Percentiles rank a stretch among this genome's conserved stretches.
phyloP scores from a whole-genome alignment of 495 filamentous ascomycete genomes.

The Tuber aestivum region DNA sequence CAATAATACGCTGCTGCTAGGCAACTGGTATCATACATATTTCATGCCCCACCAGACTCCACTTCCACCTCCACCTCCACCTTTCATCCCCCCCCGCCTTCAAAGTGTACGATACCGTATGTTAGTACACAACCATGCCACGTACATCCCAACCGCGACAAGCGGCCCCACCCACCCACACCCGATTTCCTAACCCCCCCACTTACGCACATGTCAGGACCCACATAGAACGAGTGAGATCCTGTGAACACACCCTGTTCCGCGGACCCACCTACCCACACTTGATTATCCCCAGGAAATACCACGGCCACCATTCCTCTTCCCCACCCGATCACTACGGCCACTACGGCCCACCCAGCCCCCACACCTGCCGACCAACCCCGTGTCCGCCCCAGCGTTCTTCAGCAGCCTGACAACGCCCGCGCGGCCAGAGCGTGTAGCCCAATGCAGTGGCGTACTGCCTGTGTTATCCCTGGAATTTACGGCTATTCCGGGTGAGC shows the following conservation, averaged over 20 bases:
- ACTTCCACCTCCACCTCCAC: background rate
- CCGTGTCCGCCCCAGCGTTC: background rate
- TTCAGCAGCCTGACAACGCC: background rate
- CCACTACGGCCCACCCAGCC: background rate
- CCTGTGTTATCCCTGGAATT: background rate
- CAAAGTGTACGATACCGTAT: background rate
- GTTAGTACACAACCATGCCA: background rate
- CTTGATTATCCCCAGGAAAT: background rate
- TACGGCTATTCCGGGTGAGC: background rate
- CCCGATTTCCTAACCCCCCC: background rate
- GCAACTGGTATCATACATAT: background rate
- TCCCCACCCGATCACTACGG: background rate
- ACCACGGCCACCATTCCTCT: background rate
- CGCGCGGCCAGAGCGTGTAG: background rate
- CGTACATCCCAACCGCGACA: background rate
- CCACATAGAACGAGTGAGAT: background rate
- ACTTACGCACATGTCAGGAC: background rate
- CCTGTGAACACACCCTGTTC: background rate
- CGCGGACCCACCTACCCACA: background rate
- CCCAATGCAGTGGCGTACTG: slow-evolving; percentile 15
- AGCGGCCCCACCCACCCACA: slow-evolving; percentile 3
- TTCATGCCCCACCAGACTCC: background rate
- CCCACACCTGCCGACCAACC: background rate
- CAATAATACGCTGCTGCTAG: background rate
- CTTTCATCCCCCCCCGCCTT: background rate